These are phyloP conservation scores for Claviceps africana DNA, from an alignment of 2,329 filamentous ascomycete species.

Conservation along the genomic window DNA sequence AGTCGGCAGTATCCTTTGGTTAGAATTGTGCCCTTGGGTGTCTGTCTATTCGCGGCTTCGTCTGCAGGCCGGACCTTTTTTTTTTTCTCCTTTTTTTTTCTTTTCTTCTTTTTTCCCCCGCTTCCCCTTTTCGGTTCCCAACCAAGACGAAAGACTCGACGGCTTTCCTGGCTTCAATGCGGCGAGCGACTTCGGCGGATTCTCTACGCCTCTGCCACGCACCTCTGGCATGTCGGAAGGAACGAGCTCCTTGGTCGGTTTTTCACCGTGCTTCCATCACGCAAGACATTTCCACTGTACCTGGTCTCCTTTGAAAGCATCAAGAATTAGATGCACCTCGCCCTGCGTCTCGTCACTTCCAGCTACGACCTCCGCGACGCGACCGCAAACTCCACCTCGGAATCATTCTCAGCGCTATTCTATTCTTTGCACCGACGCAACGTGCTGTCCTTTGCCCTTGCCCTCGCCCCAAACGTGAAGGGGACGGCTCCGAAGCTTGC, in stretches of 20 bases:
- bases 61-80: background rate
- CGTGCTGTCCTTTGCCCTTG: background rate
- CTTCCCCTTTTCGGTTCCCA: background rate
- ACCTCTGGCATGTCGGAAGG: background rate
- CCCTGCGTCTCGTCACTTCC: background rate
- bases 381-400: background rate
- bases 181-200: background rate
- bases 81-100: background rate
- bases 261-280: background rate
- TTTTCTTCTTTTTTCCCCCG: background rate
- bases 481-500: background rate
- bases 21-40: background rate
- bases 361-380: background rate
- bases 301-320: background rate
- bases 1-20: background rate
- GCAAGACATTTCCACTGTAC: background rate
- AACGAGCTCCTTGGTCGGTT: background rate
- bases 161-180: too few species aligned
- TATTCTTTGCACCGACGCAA: background rate
- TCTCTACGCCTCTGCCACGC: background rate
- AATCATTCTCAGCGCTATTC: background rate
- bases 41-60: background rate
- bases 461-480: too few species aligned
- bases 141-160: too few species aligned
- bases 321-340: background rate